Percentiles rank a stretch among this genome's conserved stretches.
Evolutionary conservation across 768 basidiomycete species (phyloP).

Genomic region (Kwoniella botswanensis): DNA sequence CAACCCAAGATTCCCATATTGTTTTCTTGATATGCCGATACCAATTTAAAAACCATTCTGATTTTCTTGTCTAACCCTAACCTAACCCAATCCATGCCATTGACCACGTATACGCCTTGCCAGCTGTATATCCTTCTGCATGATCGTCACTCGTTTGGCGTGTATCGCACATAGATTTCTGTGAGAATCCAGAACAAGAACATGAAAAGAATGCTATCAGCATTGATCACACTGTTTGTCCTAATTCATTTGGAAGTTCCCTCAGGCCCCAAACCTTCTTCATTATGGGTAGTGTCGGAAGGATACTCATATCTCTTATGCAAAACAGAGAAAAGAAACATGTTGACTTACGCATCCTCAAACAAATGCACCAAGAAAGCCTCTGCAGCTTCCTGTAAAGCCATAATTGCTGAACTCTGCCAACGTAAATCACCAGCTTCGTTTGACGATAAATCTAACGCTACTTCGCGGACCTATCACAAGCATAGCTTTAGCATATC

Average conservation of each 20-base stretch:
- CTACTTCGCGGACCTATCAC: conserved; percentile 88
- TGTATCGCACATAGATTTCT: conserved; percentile 97
- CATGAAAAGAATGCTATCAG: background rate
- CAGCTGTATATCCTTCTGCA: conserved; percentile 96
- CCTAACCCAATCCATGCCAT: conserved; percentile 63
- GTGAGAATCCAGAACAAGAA: background rate
- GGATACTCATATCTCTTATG: background rate
- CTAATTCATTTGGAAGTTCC: no score
- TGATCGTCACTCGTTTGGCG: conserved; percentile 95
- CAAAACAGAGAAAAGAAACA: background rate
- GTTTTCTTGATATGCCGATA: no score
- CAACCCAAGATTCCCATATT: no score
- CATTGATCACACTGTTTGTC: no score
- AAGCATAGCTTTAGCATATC: no score
- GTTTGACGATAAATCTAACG: conserved; percentile 79
- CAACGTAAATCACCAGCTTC: conserved; percentile 75
- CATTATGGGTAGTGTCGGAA: background rate
- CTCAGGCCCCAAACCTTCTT: no score
- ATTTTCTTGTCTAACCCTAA: background rate
- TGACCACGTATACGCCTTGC: conserved; percentile 92
- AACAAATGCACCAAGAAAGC: conserved; percentile 84
- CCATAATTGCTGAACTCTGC: conserved; percentile 93
- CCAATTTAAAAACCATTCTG: no score
- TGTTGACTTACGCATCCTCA: conserved; percentile 87
- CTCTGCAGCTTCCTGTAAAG: conserved; percentile 88